Evolutionary conservation across 2,329 filamentous ascomycete genomes (phyloP).

Genomic region (Shiraia bambusicola): DNA sequence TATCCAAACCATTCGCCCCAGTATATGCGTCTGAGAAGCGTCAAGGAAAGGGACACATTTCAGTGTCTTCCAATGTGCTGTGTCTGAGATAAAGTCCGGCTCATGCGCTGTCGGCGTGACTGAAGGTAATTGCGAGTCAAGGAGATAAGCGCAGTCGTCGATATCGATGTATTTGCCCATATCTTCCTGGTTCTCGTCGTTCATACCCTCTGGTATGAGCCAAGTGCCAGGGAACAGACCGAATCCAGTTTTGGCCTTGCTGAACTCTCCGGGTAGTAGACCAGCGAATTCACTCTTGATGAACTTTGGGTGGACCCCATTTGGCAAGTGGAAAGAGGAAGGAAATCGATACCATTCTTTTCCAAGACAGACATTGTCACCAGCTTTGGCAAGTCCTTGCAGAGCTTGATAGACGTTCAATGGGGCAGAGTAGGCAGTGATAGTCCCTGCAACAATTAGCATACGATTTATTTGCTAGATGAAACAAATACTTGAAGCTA

Average conservation of each 20-base stretch:
- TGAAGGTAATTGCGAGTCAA: slow-evolving; percentile 79
- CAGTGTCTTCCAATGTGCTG: slow-evolving; percentile 73
- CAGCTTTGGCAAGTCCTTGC: slow-evolving; percentile 58
- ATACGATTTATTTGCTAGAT: not conserved
- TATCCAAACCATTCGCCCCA: slow-evolving; percentile 80
- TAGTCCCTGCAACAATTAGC: slow-evolving; percentile 53
- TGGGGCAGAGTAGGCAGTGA: slow-evolving; percentile 82
- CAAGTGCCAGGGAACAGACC: slow-evolving; percentile 83
- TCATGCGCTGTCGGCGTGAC: slow-evolving; percentile 65
- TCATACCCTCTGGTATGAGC: slow-evolving; percentile 80
- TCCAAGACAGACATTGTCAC: slow-evolving; percentile 79
- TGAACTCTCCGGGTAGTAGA: slow-evolving; percentile 86
- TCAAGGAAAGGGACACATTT: slow-evolving; percentile 81
- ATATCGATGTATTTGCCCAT: slow-evolving; percentile 79
- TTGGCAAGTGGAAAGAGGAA: slow-evolving; percentile 85
- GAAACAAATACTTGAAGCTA: not conserved
- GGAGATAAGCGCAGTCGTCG: slow-evolving; percentile 74
- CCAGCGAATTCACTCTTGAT: slow-evolving; percentile 88
- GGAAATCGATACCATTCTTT: slow-evolving; percentile 99
- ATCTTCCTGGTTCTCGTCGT: slow-evolving; percentile 88
- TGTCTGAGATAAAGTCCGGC: slow-evolving; percentile 75
- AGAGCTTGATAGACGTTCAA: slow-evolving; percentile 70
- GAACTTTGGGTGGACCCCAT: slow-evolving; percentile 83
- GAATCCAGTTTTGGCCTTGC: slow-evolving; percentile 67
- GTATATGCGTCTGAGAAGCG: slow-evolving; percentile 67